phyloP scores from a whole-genome alignment of 495 filamentous ascomycete species.

The Annulohypoxylon nitens region DNA sequence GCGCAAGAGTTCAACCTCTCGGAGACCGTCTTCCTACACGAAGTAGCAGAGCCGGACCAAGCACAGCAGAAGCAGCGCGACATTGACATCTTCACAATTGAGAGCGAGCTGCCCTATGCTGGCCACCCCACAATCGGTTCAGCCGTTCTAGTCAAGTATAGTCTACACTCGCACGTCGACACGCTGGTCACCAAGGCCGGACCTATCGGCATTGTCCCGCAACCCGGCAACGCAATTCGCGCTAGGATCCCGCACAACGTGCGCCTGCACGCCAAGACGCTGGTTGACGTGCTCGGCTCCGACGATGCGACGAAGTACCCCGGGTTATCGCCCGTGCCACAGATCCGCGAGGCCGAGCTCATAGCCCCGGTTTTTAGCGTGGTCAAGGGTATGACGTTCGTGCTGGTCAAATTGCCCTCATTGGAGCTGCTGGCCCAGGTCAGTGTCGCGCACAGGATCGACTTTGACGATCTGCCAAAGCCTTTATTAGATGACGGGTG shows the following conservation, averaged over 20 bases:
- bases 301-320: background rate
- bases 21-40: conserved; percentile 84
- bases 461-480: conserved; percentile 47
- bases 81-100: conserved; percentile 79
- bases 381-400: conserved; percentile 77
- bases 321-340: conserved; percentile 43
- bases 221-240: conserved; percentile 49
- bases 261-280: conserved; percentile 66
- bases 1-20: conserved; percentile 87
- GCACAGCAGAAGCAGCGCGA: conserved; percentile 45
- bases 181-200: conserved; percentile 74
- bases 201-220: conserved; percentile 51
- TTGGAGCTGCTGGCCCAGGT: conserved; percentile 60
- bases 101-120: conserved; percentile 76
- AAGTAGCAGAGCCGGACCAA: conserved; percentile 34
- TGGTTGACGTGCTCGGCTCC: conserved; percentile 42
- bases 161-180: conserved; percentile 48
- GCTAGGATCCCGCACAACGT: conserved; percentile 75
- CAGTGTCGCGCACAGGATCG: conserved; percentile 34
- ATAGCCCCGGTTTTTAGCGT: conserved; percentile 69
- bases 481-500: conserved; percentile 70
- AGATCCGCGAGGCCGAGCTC: conserved; percentile 54
- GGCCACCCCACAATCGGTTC: conserved; percentile 84
- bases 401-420: conserved; percentile 65
- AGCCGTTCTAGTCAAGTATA: conserved; percentile 64